phyloP scores from a whole-genome alignment of 2,329 filamentous ascomycete genomes.

The Colletotrichum musicola region DNA sequence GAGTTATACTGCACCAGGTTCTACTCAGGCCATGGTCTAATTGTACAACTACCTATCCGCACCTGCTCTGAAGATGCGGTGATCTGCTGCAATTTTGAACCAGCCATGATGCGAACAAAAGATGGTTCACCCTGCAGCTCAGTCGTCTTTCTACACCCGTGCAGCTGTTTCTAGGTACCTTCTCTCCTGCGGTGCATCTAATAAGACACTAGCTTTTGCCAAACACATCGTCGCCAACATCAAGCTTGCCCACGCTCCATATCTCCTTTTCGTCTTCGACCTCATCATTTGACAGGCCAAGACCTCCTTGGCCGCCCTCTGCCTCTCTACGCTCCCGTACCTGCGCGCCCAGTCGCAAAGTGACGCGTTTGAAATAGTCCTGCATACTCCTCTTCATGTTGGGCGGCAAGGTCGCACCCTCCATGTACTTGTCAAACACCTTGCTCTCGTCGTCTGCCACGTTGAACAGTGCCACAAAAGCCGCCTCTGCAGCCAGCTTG shows the following conservation, averaged over 20 bases:
- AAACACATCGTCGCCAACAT: slow-evolving; percentile 75
- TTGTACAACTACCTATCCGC: no score
- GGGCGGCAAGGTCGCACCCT: slow-evolving; percentile 74
- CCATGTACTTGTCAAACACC: slow-evolving; percentile 93
- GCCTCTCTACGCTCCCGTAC: slow-evolving; percentile 91
- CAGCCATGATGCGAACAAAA: no score
- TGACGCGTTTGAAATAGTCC: slow-evolving; percentile 97
- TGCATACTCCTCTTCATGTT: slow-evolving; percentile 89
- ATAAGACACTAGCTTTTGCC: slow-evolving; percentile 47
- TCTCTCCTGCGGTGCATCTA: no score
- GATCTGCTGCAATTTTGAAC: no score
- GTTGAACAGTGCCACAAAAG: slow-evolving; percentile 90
- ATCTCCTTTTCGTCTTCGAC: slow-evolving; percentile 94
- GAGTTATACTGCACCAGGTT: no score
- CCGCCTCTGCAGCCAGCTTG: slow-evolving; percentile 94
- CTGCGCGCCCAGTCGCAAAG: slow-evolving; percentile 84
- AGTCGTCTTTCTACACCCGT: neutral
- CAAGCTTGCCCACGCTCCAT: slow-evolving; percentile 93
- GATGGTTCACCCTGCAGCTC: no score
- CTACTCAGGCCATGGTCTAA: no score
- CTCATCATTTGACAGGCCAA: slow-evolving; percentile 92
- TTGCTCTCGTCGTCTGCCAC: slow-evolving; percentile 88
- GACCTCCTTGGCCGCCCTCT: slow-evolving; percentile 86
- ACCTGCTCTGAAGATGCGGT: no score
- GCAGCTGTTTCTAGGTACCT: neutral